Percentiles rank a stretch among this genome's conserved stretches.
Evolutionary conservation across 2,329 filamentous ascomycete genomes (phyloP).

Genomic region (Septoria petroselini): DNA sequence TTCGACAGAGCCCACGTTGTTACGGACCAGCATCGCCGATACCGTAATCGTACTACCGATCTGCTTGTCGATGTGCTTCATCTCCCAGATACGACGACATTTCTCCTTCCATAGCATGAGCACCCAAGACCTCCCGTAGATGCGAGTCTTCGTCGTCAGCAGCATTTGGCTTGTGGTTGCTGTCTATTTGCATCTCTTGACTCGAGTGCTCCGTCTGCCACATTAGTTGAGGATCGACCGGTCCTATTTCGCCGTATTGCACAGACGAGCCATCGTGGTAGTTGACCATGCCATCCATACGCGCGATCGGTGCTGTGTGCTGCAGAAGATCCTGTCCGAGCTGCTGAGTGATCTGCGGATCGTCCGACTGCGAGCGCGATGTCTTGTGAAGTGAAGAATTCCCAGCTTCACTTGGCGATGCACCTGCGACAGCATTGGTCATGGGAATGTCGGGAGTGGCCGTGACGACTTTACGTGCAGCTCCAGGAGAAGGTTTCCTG

Average conservation of each 20-base stretch:
- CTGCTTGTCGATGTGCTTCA: conserved; percentile 3
- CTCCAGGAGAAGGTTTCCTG: conserved; percentile 5
- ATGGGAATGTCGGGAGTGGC: conserved; percentile 18
- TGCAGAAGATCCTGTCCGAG: conserved; percentile 11
- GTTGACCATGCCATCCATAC: conserved; percentile 33
- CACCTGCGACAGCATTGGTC: conserved; percentile 11
- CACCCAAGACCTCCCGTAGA: conserved; percentile 5
- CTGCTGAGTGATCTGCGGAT: conserved; percentile 3
- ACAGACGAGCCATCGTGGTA: neutral
- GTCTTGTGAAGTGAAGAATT: neutral
- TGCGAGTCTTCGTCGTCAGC: conserved; percentile 8
- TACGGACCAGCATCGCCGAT: neutral
- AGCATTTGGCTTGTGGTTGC: neutral
- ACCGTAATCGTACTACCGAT: neutral
- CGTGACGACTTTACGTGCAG: conserved; percentile 14
- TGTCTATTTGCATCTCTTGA: conserved; percentile 5
- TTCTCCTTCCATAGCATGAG: conserved; percentile 5
- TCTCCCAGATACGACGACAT: conserved; percentile 7
- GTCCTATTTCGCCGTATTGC: conserved; percentile 3
- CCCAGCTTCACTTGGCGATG: neutral
- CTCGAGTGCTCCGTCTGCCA: conserved; percentile 4
- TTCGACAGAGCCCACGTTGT: neutral
- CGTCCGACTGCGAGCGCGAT: neutral
- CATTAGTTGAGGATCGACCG: conserved; percentile 13
- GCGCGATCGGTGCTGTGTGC: conserved; percentile 22